Evolutionary conservation across 805 yeast species (phyloP).

Genomic region (Isabelozyma rhagii): DNA sequence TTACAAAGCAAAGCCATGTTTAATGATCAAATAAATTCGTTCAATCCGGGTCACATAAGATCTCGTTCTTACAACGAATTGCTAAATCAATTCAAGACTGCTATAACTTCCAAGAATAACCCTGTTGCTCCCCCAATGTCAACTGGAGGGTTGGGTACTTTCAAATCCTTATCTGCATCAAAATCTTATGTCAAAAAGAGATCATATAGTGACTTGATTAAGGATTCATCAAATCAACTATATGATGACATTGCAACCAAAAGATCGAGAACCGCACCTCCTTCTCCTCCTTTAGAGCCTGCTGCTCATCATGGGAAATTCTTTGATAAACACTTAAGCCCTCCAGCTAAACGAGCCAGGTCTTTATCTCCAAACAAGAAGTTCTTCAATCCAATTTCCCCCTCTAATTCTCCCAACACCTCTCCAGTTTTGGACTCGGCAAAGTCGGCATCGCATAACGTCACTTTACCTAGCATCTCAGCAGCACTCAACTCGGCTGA

Average conservation of each 20-base stretch:
- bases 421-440: slow-evolving; percentile 7
- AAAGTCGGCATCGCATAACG: slow-evolving; percentile 4
- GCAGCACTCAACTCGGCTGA: slow-evolving; percentile 25
- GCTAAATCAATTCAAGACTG: slow-evolving; percentile 21
- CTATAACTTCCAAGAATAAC: background rate
- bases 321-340: background rate
- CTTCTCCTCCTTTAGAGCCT: slow-evolving; percentile 31
- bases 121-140: slow-evolving; percentile 1
- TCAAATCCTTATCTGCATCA: background rate
- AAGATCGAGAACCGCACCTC: slow-evolving; percentile 46
- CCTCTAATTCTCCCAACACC: slow-evolving; percentile 13
- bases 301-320: slow-evolving; percentile 6
- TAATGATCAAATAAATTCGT: slow-evolving; percentile 27
- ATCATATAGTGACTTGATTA: slow-evolving; percentile 21
- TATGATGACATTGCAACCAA: slow-evolving; percentile 14
- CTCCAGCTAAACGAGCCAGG: slow-evolving; percentile 14
- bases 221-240: slow-evolving; percentile 3
- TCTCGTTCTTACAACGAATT: slow-evolving; percentile 35
- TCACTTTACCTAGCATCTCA: slow-evolving; percentile 34
- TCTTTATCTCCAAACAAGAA: slow-evolving; percentile 25
- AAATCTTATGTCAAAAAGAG: slow-evolving; percentile 19
- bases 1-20: slow-evolving; percentile 25
- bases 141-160: background rate
- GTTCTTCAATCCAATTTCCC: slow-evolving; percentile 16
- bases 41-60: slow-evolving; percentile 26